Base-by-base conservation (phyloP, 2,329 filamentous ascomycete genomes). In the Coniochaeta sp. region DNA sequence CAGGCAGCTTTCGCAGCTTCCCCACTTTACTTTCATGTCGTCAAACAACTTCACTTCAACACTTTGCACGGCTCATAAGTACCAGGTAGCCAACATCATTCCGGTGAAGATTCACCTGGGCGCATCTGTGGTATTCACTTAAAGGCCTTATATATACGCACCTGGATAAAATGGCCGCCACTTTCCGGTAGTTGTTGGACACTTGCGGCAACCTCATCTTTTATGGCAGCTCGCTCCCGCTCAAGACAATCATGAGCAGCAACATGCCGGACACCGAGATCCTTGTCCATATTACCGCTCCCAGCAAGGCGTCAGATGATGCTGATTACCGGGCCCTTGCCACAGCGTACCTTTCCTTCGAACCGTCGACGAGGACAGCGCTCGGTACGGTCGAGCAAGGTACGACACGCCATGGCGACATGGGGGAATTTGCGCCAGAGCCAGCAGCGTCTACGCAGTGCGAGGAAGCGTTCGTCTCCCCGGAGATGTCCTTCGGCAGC, bases 251-350 rank as follows among this genome's bases (percentile, higher is more conserved):
- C 38, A 48, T 48, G 45, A 48, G 26, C 27, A 48, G 28, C 45
- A 51, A 48, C 50, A 51, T 32, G 16, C 53, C 49, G n/a, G 65
- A 74, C 53, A 67, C 72, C 49, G 78, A 83, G 64, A 77, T 82
- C 42, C 68, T 83, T 42, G 72, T 81, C 49, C 79, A 83, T 61
- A 71, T 79, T 51, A 64, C 74, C 10, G 79, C 79, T 27, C 75
- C 78, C 6, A 74, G 75, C 58, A 71, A 63, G 33, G 65, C 69
- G 20, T 57, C 60, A 10, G 75, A 81, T 56, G 79, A 83, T 63
- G 63, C 59, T 16, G 58, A 59, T 13, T 82, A 81, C 56, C 67
- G 78, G 30, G 62, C 67, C n/a, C 65, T 81, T 20, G 77, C 77
- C 4, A 59, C 67, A 20, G 73, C 76, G 2, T 82, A 82, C 55